Base-by-base conservation (phyloP, 1,284 basidiomycete species). In the Leccinum subfulvum region DNA sequence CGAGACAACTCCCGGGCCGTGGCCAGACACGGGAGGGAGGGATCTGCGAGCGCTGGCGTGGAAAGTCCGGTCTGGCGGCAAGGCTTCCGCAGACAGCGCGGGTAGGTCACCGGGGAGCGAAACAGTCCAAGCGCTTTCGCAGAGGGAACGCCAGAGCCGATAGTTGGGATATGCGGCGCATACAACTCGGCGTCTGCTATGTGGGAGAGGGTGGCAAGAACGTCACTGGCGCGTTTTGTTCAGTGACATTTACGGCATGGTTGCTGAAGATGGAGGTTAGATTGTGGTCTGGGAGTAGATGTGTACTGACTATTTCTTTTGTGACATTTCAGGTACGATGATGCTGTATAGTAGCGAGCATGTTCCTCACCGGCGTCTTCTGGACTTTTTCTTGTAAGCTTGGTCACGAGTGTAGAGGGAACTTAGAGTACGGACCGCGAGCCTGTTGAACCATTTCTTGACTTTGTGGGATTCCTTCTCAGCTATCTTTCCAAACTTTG, bases 391-490 rank as follows among this genome's bases (percentile, higher is more conserved):
- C 78, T 92, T 90, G 61, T 90, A 92, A 9, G 73, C 64, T 69
- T 85, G 85, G 14, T 21, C 26, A n/a, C 9, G 39, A 41, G 44
- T 3, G 9, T 16, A 18, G 28, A 28, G 57, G n/a, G 58, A 62
- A 60, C 8, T 0, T 13, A 6, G 44, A 21, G 49, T 23, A 26
- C 80, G 65, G 69, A 91, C 91, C 58, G 86, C 82, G 55, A 92
- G 81, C 74, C 87, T 91, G 83, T 90, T 91, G 79, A 92, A 87
- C 88, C 90, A 92, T 68, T 90, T 92, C 79, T 87, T 88, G 49
- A 91, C 84, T 66, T 92, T 70, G 65, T 87, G 86, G 64, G 86
- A 91, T 68, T 92, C 90, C 75, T 86, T 91, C 69, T 90, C 88
- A 5, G 83, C 82, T 62, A 88, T 71, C 77, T 90, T 92, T 44